These are phyloP conservation scores for Blumeriella jaapii DNA, from an alignment of 2,329 filamentous ascomycete species.

Conservation along the genomic window DNA sequence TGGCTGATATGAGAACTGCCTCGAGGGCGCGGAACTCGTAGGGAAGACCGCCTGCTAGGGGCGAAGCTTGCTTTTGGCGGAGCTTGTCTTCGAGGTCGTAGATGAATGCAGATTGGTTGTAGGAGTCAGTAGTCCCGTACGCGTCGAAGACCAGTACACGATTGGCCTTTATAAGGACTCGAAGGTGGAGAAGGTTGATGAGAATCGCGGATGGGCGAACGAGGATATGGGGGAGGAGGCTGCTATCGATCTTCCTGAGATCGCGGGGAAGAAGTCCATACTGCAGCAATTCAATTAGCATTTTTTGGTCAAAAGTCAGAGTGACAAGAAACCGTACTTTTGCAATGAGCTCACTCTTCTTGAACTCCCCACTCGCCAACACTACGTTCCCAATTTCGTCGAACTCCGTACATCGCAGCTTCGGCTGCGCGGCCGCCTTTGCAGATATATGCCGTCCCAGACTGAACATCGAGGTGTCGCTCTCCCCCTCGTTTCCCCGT, in stretches of 20 bases:
- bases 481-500: constrained; percentile 44
- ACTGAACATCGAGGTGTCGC: constrained; percentile 52
- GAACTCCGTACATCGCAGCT: constrained; percentile 87
- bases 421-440: constrained; percentile 73
- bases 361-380: constrained; percentile 88
- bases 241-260: constrained; percentile 94
- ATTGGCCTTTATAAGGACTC: constrained; percentile 90
- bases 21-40: constrained; percentile 96
- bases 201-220: constrained; percentile 87
- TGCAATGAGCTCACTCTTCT: constrained; percentile 92
- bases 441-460: constrained; percentile 57
- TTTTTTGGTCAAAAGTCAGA: constrained; percentile 7
- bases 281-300: constrained; percentile 33
- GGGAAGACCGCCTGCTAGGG: constrained; percentile 55
- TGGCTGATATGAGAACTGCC: constrained; percentile 88
- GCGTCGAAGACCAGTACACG: constrained; percentile 92
- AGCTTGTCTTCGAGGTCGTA: constrained; percentile 92
- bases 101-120: constrained; percentile 94
- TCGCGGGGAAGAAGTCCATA: constrained; percentile 90
- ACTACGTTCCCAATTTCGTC: constrained; percentile 88
- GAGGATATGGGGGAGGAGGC: constrained; percentile 87
- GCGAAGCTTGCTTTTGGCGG: constrained; percentile 58
- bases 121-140: constrained; percentile 87
- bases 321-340: constrained; percentile 45
- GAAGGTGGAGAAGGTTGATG: constrained; percentile 90